Evolutionary conservation across 2,329 filamentous ascomycete genomes (phyloP).

Genomic region (Pseudomassariella vexata): DNA sequence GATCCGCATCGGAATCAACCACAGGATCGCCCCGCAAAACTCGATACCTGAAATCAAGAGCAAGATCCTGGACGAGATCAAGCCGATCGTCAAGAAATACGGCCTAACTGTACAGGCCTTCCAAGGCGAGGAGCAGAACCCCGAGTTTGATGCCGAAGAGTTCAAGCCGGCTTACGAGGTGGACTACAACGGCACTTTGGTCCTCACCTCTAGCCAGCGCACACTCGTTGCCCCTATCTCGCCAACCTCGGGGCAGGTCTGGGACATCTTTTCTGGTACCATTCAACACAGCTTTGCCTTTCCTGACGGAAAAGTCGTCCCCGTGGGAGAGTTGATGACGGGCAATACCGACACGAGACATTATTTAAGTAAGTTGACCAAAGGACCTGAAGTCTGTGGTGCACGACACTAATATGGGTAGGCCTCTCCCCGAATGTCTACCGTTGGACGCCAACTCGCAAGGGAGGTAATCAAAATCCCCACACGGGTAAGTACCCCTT

Average conservation of each 20-base stretch:
- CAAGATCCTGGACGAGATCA: slow-evolving; percentile 38
- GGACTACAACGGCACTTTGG: slow-evolving; percentile 34
- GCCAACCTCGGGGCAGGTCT: slow-evolving; percentile 24
- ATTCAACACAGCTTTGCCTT: slow-evolving; percentile 29
- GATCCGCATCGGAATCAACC: slow-evolving; percentile 46
- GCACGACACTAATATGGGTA: slow-evolving; percentile 9
- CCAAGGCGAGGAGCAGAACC: slow-evolving; percentile 29
- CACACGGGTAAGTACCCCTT: no score
- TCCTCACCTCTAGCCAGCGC: slow-evolving; percentile 25
- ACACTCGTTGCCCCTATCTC: slow-evolving; percentile 30
- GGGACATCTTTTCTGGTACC: slow-evolving; percentile 26
- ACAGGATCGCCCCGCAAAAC: slow-evolving; percentile 51
- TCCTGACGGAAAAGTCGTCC: slow-evolving; percentile 26
- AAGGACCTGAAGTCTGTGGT: not conserved
- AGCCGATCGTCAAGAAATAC: slow-evolving; percentile 40
- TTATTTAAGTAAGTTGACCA: slow-evolving; percentile 24
- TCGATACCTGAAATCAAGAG: slow-evolving; percentile 37
- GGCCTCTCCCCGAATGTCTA: slow-evolving; percentile 30
- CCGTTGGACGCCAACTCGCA: slow-evolving; percentile 29
- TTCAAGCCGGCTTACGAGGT: slow-evolving; percentile 26
- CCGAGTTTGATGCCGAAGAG: slow-evolving; percentile 14
- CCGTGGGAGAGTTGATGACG: slow-evolving; percentile 29
- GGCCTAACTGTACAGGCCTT: slow-evolving; percentile 43
- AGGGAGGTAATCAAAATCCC: slow-evolving; percentile 22
- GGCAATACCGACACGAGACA: slow-evolving; percentile 31